Percentiles rank a stretch among this genome's conserved stretches.
Evolutionary conservation across 441 rosid genomes (phyloP).

Genomic region (Populus hybrid): DNA sequence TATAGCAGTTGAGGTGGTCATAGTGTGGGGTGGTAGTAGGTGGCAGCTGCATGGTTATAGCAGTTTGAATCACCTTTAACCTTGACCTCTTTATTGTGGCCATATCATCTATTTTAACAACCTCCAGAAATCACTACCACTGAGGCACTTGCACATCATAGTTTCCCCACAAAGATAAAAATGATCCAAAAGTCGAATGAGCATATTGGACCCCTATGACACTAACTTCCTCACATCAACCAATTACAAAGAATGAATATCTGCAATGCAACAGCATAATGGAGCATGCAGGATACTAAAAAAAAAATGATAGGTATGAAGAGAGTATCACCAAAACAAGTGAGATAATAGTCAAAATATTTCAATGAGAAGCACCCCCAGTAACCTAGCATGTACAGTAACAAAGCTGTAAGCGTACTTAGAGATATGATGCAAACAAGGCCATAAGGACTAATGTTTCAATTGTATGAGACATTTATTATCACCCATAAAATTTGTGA

Average conservation of each 20-base stretch:
- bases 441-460: background rate
- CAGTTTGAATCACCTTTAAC: too few species aligned
- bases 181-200: background rate
- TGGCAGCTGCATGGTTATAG: too few species aligned
- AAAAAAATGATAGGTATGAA: background rate
- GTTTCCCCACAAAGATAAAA: background rate
- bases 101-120: too few species aligned
- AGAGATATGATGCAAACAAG: background rate
- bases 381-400: background rate
- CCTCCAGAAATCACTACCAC: too few species aligned
- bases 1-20: too few species aligned
- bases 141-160: too few species aligned
- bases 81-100: too few species aligned
- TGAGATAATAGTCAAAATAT: background rate
- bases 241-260: background rate
- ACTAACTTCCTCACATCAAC: background rate
- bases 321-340: background rate
- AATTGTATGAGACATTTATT: background rate
- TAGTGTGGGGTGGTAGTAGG: too few species aligned
- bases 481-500: background rate
- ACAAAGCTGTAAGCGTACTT: background rate
- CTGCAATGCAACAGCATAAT: background rate
- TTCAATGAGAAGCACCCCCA: background rate
- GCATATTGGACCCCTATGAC: background rate
- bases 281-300: background rate